phyloP scores from a whole-genome alignment of 352 stramenopile genomes.

The Phytophthora podocarpi region DNA sequence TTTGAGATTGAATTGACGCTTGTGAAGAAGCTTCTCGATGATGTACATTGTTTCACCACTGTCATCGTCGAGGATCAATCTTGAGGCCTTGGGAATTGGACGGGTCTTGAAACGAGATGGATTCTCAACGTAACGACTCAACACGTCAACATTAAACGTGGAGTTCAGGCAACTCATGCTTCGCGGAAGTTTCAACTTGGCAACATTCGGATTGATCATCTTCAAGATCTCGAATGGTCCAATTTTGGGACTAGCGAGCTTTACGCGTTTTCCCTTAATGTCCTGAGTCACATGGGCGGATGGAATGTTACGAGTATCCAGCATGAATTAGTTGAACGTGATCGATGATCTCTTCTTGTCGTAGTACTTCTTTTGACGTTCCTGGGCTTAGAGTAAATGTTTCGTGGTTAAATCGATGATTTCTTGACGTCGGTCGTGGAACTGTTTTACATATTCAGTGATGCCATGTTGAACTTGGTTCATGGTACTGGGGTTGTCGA shows the following conservation, averaged over 20 bases:
- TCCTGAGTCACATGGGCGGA: neutral
- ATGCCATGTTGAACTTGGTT: too few species aligned
- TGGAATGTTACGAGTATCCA: slow-evolving; percentile 13
- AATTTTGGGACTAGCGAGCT: slow-evolving; percentile 7
- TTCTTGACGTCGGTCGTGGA: too few species aligned
- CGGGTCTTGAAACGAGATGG: too few species aligned
- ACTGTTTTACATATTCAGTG: too few species aligned
- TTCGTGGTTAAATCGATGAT: slow-evolving; percentile 7
- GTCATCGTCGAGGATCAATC: too few species aligned
- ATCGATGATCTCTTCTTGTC: slow-evolving; percentile 10
- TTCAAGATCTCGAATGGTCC: slow-evolving; percentile 11
- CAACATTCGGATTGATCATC: slow-evolving; percentile 4
- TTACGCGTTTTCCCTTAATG: slow-evolving; percentile 13
- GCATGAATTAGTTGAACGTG: slow-evolving; percentile 4
- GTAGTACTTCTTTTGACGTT: slow-evolving; percentile 12
- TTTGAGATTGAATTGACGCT: too few species aligned
- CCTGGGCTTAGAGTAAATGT: neutral
- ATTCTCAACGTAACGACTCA: too few species aligned
- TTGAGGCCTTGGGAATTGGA: too few species aligned
- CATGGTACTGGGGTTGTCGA: too few species aligned
- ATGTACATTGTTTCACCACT: too few species aligned
- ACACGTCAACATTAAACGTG: neutral
- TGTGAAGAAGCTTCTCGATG: too few species aligned
- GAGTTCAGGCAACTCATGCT: neutral
- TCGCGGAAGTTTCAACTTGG: slow-evolving; percentile 1